Base-by-base conservation (phyloP, 148 eudicot genomes). In the Rhododendron mucronatum region DNA sequence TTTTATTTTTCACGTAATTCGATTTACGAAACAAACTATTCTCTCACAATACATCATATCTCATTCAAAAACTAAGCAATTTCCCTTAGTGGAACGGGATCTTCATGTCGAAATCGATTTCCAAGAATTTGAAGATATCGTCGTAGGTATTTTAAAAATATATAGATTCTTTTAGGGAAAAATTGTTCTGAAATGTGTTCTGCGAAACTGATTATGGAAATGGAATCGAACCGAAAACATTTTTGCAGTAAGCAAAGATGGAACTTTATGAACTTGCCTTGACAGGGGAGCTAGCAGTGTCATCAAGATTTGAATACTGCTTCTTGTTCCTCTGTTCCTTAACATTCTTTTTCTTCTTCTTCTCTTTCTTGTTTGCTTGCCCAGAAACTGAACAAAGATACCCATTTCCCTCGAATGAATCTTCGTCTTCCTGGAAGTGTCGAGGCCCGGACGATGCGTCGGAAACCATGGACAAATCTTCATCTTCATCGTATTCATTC, bases 391-490 rank as follows among this genome's bases (percentile, higher is more conserved):
- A 63, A 41, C 50, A n/a, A 61, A 33, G 44, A 47, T 39, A 44
- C 74, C 80, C 84, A 57, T 44, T 71, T 51, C 79, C 84, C 48
- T 30, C 77, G 50, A 21, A 81, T 47, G 76, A 77, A 30, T 90
- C 88, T 18, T 86, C 83, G 59, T 85, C 88, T 35, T 85, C 89
- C 1, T 75, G 82, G 47, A 89, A 73, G 48, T 92, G 91, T 65
- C 92, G 92, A 28, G 98, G 98, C 18, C 93, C 96, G 21, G 98
- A 95, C 0, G 98, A 95, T 53, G 98, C 98, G 89, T 95, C 98
- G 23, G 98, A 95, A 8, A 95, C 94, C 98, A 95, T 95, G 0
- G 98, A 95, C 82, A 93, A 85, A 82, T 94, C 94, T 84, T 93
- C 97, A 51, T 91, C 92, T n/a, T 87, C 95, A 13, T 89, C 65